Base-by-base conservation (phyloP, 2,329 filamentous ascomycete genomes). In the Dactylellina parvicollis region DNA sequence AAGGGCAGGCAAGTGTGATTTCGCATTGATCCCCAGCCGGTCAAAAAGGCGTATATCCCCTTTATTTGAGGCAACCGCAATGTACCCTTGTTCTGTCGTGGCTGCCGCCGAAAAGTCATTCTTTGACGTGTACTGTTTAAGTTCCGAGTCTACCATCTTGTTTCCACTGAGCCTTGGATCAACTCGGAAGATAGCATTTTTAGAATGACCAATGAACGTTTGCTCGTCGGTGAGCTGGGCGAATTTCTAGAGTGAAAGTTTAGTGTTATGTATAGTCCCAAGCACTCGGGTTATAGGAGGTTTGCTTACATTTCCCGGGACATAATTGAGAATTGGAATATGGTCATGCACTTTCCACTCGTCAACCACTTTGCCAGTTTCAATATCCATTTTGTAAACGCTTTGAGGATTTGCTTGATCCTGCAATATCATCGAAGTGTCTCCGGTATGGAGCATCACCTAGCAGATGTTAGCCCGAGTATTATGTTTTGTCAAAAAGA, bases 331-430 rank as follows among this genome's bases (percentile, higher is more conserved):
- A 74, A 98, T 91, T 0, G 92, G 90, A 62, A 99, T 97, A 79
- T 98, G 92, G 75, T 99, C 94, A 79, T 99, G 94, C 12, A 99
- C 87, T 78, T 96, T 96, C 95, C 95, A 99, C 81, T 99, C 95
- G 79, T 99, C 95, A 1, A 98, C 92, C 34, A 99, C 91, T 83
- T 97, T 98, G 76, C 95, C 95, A 77, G 96, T 96, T 81, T 99
- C 94, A 46, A 99, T 85, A 82, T 99, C 95, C 95, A 99, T 98
- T 47, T 92, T 91, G 80, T 93, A 99, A 0, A 99, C 86, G 56
- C 92, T 92, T 83, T 96, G 94, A 0, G 94, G 92, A 76, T 98
- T 90, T 56, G 89, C 82, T 24, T 81, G 84, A 77, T 96, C 93
- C 80, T 97, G 93, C 67, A 97, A 82, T 73, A 97, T 91, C 86